phyloP scores from a whole-genome alignment of 2,329 filamentous ascomycete species.

The Gnomoniopsis smithogilvyi region DNA sequence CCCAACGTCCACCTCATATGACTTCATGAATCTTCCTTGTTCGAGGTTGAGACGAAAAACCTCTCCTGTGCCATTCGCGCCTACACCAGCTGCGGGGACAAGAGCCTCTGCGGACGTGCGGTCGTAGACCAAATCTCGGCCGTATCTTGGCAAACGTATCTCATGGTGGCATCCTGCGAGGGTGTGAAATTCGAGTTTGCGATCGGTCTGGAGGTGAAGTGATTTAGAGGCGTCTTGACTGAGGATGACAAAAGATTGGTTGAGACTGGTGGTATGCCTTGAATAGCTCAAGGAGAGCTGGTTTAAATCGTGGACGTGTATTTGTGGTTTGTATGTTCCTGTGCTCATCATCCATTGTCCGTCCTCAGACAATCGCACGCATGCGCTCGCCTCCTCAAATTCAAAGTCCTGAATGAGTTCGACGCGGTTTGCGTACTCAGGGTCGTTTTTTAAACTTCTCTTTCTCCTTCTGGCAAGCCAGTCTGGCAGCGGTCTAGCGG shows the following conservation, averaged over 20 bases:
- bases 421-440: constrained; percentile 89
- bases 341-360: constrained; percentile 97
- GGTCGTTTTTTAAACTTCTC: constrained; percentile 85
- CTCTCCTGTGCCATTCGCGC: constrained; percentile 81
- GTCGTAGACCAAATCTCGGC: constrained; percentile 85
- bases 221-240: constrained; percentile 93
- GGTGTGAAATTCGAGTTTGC: constrained; percentile 90
- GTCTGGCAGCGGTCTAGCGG: constrained; percentile 83
- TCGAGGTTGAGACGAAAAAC: constrained; percentile 93
- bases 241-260: constrained; percentile 85
- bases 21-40: constrained; percentile 88
- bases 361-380: constrained; percentile 88
- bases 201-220: constrained; percentile 87
- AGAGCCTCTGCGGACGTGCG: constrained; percentile 78
- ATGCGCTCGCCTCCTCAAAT: constrained; percentile 92
- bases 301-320: constrained; percentile 92
- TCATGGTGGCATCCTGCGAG: constrained; percentile 83
- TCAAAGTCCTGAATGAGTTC: constrained; percentile 97
- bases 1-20: constrained; percentile 87
- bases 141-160: constrained; percentile 88
- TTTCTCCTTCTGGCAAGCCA: constrained; percentile 92
- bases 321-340: constrained; percentile 72
- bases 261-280: constrained; percentile 86
- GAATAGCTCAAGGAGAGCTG: constrained; percentile 92
- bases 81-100: constrained; percentile 83